Conservation (phyloP, 306 rosid genomes). For the Canavalia ensiformis region DNA sequence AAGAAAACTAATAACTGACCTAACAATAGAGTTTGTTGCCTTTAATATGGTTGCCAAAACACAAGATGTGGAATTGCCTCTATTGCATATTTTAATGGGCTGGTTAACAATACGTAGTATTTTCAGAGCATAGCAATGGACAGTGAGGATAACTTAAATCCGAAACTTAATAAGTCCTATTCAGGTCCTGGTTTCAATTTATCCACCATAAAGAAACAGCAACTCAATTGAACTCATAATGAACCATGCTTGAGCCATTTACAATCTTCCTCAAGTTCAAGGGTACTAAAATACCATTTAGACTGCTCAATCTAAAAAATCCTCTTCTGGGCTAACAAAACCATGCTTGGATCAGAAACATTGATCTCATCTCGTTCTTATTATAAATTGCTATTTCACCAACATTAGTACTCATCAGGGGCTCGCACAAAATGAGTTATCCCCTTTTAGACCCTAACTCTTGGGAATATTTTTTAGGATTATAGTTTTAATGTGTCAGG, state of each 20-base stretch:
- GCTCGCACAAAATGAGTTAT: background rate
- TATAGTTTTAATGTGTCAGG: constrained; percentile 5
- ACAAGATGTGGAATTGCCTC: constrained; percentile 3
- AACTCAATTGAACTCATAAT: background rate
- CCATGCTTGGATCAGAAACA: constrained; percentile 25
- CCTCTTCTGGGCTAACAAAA: constrained; percentile 22
- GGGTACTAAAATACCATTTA: constrained; percentile 14
- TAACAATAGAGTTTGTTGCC: background rate
- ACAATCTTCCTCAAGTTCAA: constrained; percentile 33
- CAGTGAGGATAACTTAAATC: background rate
- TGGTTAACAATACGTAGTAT: background rate
- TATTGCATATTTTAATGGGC: background rate
- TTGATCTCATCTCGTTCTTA: constrained; percentile 11
- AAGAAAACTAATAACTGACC: constrained; percentile 13
- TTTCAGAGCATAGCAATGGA: background rate
- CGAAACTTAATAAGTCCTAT: background rate
- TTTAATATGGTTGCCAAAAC: background rate
- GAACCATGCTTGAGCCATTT: constrained; percentile 1
- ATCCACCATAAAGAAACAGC: constrained; percentile 12
- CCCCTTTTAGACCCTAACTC: background rate
- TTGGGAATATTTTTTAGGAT: background rate
- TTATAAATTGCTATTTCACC: constrained; percentile 24
- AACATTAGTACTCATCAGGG: background rate
- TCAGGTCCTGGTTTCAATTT: constrained; percentile 26
- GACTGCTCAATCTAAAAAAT: background rate